phyloP scores from a whole-genome alignment of 2,329 filamentous ascomycete genomes.

The Apiospora phragmitis region DNA sequence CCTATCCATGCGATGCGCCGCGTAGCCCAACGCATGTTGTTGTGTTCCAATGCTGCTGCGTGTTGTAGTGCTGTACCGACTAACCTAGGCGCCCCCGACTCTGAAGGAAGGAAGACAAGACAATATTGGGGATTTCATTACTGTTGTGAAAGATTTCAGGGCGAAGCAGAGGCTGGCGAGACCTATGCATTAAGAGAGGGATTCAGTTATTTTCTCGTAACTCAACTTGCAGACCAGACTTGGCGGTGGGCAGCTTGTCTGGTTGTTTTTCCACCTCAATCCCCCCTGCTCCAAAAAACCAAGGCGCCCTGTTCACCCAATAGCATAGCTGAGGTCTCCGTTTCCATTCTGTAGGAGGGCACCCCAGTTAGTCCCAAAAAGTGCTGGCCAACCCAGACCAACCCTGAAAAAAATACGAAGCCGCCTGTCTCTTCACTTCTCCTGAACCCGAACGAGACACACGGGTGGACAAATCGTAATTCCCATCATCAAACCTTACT shows the following conservation, averaged over 20 bases:
- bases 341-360: background rate
- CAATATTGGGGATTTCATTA: background rate
- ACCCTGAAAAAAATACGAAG: constrained; percentile 11
- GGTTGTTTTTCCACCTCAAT: constrained; percentile 1
- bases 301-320: constrained; percentile 1
- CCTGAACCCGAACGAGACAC: constrained; percentile 6
- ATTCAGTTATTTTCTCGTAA: background rate
- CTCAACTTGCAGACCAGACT: background rate
- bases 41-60: background rate
- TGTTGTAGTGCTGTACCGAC: background rate
- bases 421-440: constrained; percentile 4
- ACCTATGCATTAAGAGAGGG: background rate
- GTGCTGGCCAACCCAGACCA: constrained; percentile 8
- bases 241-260: background rate
- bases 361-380: constrained; percentile 7
- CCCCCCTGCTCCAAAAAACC: constrained; percentile 7
- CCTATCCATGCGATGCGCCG: constrained; percentile 9
- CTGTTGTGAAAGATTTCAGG: background rate
- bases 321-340: constrained; percentile 5
- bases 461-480: constrained; percentile 8
- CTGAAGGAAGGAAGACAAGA: background rate
- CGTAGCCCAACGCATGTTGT: constrained; percentile 5
- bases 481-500: constrained; percentile 9
- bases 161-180: background rate
- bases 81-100: background rate